Evolutionary conservation across 192 early-diverging fungal species (phyloP).

Genomic region (Glomus cerebriforme): DNA sequence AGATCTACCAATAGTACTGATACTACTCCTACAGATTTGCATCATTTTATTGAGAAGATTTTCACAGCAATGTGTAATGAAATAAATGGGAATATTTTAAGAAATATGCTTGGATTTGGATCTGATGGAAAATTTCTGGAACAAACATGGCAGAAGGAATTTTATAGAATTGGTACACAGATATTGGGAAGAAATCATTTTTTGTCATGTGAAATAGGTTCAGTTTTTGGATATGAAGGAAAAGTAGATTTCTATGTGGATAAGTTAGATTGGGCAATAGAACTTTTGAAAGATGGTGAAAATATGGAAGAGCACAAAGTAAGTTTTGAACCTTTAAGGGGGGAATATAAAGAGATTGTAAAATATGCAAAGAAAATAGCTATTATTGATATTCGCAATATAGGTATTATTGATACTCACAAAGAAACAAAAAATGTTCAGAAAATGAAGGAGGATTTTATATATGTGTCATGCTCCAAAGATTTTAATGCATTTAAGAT

Average conservation of each 20-base stretch:
- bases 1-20: neutral
- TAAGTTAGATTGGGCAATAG: constrained; percentile 37
- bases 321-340: constrained; percentile 2
- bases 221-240: constrained; percentile 37
- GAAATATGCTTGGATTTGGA: neutral
- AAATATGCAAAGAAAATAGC: constrained; percentile 23
- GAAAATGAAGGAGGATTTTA: constrained; percentile 1
- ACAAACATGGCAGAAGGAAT: constrained; percentile 23
- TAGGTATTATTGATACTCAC: constrained; percentile 21
- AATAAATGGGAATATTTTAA: neutral
- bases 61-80: neutral
- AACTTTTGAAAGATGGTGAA: constrained; percentile 38
- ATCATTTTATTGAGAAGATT: neutral
- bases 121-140: neutral
- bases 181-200: constrained; percentile 2
- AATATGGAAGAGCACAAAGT: constrained; percentile 18
- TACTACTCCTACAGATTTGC: neutral
- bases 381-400: constrained; percentile 32
- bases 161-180: constrained; percentile 10
- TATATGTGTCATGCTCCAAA: constrained; percentile 15
- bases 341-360: constrained; percentile 23
- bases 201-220: constrained; percentile 37
- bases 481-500: constrained; percentile 25
- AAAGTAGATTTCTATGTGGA: constrained; percentile 39
- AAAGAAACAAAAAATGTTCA: constrained; percentile 20